Evolutionary conservation across 306 rosid genomes (phyloP).

Genomic region (Quercus gilva): DNA sequence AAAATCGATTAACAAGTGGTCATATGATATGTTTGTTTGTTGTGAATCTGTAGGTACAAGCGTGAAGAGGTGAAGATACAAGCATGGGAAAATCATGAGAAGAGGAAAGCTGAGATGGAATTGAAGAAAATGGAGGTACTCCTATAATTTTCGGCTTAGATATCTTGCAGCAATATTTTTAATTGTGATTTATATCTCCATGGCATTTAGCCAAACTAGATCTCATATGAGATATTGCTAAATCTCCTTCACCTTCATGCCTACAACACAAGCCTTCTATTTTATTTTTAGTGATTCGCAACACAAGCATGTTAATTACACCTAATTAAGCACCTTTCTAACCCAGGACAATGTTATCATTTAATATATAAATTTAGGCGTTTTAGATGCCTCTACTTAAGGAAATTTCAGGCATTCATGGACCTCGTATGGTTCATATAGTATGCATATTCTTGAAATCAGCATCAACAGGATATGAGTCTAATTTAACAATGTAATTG

Average conservation of each 20-base stretch:
- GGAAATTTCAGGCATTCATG: neutral
- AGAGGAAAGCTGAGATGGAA: constrained; percentile 93
- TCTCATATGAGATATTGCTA: neutral
- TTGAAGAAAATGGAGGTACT: constrained; percentile 95
- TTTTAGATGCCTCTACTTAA: neutral
- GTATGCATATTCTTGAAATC: neutral
- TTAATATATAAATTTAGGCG: neutral
- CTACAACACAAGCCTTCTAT: neutral
- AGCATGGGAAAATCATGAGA: constrained; percentile 94
- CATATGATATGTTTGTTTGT: constrained; percentile 9
- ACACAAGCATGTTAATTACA: neutral
- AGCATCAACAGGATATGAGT: neutral
- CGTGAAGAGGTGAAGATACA: constrained; percentile 95
- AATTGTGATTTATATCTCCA: neutral
- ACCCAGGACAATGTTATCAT: neutral
- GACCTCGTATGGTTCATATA: neutral
- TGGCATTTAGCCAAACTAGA: neutral
- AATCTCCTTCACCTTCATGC: neutral
- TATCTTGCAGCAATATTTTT: neutral
- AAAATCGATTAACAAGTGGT: neutral
- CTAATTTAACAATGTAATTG: neutral
- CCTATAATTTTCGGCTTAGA: neutral
- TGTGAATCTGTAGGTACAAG: constrained; percentile 59
- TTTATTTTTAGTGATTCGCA: neutral
- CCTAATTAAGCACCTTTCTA: neutral